Percentiles rank a stretch among this genome's conserved stretches.
phyloP scores from a whole-genome alignment of 2,329 filamentous ascomycete species.

The Botrytis medusae region DNA sequence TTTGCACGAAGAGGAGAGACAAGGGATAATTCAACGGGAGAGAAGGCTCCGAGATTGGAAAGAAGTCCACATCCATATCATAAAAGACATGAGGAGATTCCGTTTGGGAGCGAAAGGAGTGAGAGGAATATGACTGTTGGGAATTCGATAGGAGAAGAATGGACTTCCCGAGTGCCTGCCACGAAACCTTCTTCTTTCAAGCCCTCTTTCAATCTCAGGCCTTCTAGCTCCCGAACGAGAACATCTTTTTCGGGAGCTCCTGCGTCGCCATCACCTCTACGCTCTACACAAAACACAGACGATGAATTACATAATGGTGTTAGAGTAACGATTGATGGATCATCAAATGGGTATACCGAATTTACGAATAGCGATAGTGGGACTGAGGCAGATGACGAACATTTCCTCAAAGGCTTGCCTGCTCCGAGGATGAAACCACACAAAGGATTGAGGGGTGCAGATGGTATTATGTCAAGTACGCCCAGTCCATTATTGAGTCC shows the following conservation, averaged over 20 bases:
- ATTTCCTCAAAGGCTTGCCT: slow-evolving; percentile 80
- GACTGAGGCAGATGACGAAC: slow-evolving; percentile 93
- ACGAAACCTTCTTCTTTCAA: background rate
- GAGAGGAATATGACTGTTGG: background rate
- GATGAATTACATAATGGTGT: slow-evolving; percentile 38
- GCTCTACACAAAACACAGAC: slow-evolving; percentile 35
- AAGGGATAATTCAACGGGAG: background rate
- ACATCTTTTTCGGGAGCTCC: slow-evolving; percentile 14
- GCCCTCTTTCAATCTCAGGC: background rate
- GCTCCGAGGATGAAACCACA: slow-evolving; percentile 70
- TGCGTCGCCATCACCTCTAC: slow-evolving; percentile 32
- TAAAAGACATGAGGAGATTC: slow-evolving; percentile 56
- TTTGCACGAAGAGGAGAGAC: slow-evolving; percentile 16
- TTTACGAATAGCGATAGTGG: slow-evolving; percentile 79
- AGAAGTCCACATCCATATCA: slow-evolving; percentile 70
- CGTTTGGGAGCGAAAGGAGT: slow-evolving; percentile 41
- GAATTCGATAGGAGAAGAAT: background rate
- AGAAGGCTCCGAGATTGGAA: slow-evolving; percentile 27
- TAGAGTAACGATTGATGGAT: slow-evolving; percentile 22
- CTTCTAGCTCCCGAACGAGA: background rate
- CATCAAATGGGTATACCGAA: slow-evolving; percentile 30
- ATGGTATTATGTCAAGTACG: slow-evolving; percentile 54
- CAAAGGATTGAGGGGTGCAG: slow-evolving; percentile 71
- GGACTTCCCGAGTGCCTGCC: background rate
- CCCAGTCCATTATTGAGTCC: slow-evolving; percentile 58